phyloP scores from a whole-genome alignment of 73 alveolate genomes.

The Symbiodinium natans region DNA sequence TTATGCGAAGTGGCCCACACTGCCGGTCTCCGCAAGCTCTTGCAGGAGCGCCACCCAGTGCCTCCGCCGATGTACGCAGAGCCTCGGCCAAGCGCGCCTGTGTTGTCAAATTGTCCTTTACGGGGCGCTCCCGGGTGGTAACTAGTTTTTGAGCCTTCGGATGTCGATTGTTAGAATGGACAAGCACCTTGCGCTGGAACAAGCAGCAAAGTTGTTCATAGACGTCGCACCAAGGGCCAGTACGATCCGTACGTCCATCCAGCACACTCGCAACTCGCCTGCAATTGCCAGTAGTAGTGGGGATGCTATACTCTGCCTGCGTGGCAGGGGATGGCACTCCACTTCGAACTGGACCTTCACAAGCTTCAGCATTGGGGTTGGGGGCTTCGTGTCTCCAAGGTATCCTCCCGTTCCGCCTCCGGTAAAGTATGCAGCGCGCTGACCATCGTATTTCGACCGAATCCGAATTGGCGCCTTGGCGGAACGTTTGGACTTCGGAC shows the following conservation, averaged over 20 bases:
- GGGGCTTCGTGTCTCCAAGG: no score
- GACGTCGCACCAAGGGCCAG: neutral
- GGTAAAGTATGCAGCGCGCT: constrained; percentile 5
- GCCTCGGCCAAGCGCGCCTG: neutral
- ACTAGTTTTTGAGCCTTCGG: no score
- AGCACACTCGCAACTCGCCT: neutral
- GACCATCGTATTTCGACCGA: neutral
- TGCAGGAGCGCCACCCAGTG: neutral
- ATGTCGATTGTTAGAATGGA: no score
- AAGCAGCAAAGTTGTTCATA: no score
- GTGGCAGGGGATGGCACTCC: no score
- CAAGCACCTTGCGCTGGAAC: no score
- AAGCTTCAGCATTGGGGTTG: no score
- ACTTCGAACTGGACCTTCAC: no score
- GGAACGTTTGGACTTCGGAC: no score
- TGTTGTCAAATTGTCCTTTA: neutral
- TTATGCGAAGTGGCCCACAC: neutral
- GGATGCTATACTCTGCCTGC: no score
- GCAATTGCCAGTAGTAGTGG: neutral
- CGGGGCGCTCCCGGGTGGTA: no score
- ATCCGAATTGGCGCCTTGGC: neutral
- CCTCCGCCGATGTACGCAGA: neutral
- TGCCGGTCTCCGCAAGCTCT: no score
- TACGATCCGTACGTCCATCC: neutral
- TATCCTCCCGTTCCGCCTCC: constrained; percentile 1